A percentile compares a stretch with the other conserved stretches of the same genome.
These are phyloP conservation scores for Solanum verrucosum DNA, from an alignment of 257 asterid species.

Conservation along the genomic window DNA sequence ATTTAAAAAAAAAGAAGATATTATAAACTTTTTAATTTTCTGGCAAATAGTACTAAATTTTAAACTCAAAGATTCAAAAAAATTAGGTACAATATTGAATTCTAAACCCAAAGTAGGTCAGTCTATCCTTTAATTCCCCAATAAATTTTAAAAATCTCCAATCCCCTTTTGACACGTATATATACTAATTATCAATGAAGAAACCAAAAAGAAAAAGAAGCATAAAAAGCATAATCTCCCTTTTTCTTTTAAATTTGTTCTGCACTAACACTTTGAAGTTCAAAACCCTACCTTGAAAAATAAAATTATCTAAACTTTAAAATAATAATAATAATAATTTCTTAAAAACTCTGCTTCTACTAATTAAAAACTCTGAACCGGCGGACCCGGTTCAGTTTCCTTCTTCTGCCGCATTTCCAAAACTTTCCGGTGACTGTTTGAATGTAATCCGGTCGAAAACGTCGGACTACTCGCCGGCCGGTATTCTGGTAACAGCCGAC, in stretches of 20 bases:
- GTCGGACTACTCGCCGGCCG: constrained; percentile 40
- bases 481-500: constrained; percentile 31
- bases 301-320: not conserved
- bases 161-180: not conserved
- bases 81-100: not conserved
- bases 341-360: not conserved
- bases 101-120: not conserved
- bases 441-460: constrained; percentile 19
- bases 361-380: constrained; percentile 7
- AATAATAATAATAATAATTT: not conserved
- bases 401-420: constrained; percentile 31
- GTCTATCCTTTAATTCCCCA: not conserved
- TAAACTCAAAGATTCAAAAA: not conserved
- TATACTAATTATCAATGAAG: not conserved
- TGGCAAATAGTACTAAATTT: not conserved
- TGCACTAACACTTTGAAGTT: not conserved
- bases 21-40: too few species aligned
- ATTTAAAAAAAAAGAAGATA: too few species aligned
- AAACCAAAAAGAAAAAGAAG: not conserved
- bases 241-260: not conserved
- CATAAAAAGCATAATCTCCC: not conserved
- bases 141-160: not conserved
- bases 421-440: constrained; percentile 31
- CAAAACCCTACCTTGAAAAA: not conserved
- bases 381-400: constrained; percentile 5